Evolutionary conservation across 2,329 filamentous ascomycete genomes (phyloP).

Genomic region (Aureobasidium sp.): DNA sequence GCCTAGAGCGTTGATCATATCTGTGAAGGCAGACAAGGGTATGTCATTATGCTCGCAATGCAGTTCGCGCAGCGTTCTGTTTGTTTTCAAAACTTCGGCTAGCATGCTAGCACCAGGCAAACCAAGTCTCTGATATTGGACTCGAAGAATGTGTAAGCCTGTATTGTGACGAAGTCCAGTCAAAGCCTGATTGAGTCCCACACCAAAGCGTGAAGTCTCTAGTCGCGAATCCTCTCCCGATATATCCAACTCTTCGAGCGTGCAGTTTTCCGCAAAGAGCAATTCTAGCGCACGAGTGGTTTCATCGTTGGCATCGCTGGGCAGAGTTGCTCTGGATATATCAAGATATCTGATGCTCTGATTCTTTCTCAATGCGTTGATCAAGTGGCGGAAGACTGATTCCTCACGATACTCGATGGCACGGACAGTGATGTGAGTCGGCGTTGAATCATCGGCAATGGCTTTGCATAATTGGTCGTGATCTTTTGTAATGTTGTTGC

Average conservation of each 20-base stretch:
- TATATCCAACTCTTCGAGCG: slow-evolving; percentile 60
- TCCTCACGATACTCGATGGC: slow-evolving; percentile 64
- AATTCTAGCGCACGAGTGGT: slow-evolving; percentile 57
- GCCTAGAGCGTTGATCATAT: slow-evolving; percentile 61
- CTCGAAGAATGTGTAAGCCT: slow-evolving; percentile 54
- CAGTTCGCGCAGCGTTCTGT: slow-evolving; percentile 56
- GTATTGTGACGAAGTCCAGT: slow-evolving; percentile 58
- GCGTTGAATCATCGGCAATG: slow-evolving; percentile 48
- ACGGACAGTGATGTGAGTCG: slow-evolving; percentile 57
- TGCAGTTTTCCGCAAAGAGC: slow-evolving; percentile 62
- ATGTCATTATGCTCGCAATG: slow-evolving; percentile 68
- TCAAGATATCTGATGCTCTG: slow-evolving; percentile 58
- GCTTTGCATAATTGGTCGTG: slow-evolving; percentile 47
- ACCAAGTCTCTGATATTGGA: slow-evolving; percentile 63
- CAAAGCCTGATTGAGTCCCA: slow-evolving; percentile 60
- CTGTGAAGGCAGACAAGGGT: slow-evolving; percentile 62
- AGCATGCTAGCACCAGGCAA: slow-evolving; percentile 63
- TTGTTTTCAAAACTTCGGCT: slow-evolving; percentile 60
- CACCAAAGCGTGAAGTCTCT: slow-evolving; percentile 63
- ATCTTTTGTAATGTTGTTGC: slow-evolving; percentile 51
- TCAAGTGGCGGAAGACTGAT: slow-evolving; percentile 55
- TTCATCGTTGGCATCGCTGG: slow-evolving; percentile 60
- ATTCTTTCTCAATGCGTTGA: slow-evolving; percentile 56
- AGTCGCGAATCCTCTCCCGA: slow-evolving; percentile 65
- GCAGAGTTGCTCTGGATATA: slow-evolving; percentile 63